A percentile compares a stretch with the other conserved stretches of the same genome.
These are phyloP conservation scores for Begonia loranthoides DNA, from an alignment of 306 rosid genomes.

Conservation along the genomic window DNA sequence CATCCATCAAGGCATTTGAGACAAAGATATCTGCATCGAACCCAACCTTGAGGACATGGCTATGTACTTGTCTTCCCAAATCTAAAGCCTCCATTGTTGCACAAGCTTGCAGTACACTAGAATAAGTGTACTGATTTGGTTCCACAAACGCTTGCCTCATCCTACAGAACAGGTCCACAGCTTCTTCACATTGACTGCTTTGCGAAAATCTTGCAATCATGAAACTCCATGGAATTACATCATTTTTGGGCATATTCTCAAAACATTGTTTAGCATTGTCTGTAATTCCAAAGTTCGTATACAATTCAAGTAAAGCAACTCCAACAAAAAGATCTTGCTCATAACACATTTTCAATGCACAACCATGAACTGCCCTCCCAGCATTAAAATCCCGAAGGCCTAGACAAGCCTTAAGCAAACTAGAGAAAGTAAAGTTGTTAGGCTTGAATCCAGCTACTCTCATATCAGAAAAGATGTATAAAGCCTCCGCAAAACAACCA, in stretches of 20 bases:
- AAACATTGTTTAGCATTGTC: conserved; percentile 22
- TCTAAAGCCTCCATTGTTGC: conserved; percentile 18
- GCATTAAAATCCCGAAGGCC: conserved; percentile 19
- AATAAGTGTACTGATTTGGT: conserved; percentile 33
- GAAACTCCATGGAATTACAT: conserved; percentile 43
- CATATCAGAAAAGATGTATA: conserved; percentile 24
- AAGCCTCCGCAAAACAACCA: conserved; percentile 24
- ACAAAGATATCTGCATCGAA: conserved; percentile 27
- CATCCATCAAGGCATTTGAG: conserved; percentile 37
- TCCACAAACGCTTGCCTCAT: conserved; percentile 32
- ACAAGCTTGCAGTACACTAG: conserved; percentile 37
- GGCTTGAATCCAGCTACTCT: conserved; percentile 30
- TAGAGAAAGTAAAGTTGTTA: conserved; percentile 33
- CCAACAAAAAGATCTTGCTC: conserved; percentile 32
- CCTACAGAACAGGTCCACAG: conserved; percentile 24
- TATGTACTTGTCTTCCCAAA: conserved; percentile 29
- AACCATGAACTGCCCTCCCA: conserved; percentile 29
- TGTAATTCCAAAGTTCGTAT: conserved; percentile 19
- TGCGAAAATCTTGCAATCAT: conserved; percentile 37
- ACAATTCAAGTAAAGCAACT: conserved; percentile 33
- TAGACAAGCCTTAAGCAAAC: conserved; percentile 32
- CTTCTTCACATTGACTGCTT: conserved; percentile 28
- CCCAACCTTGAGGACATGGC: conserved; percentile 25
- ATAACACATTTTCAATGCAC: conserved; percentile 23
- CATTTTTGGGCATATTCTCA: conserved; percentile 26